Evolutionary conservation across 1,139 yeast species (phyloP), one percentile per base, ranked within the genome.

Genomic region (Sugiyamaella paludigena): DNA sequence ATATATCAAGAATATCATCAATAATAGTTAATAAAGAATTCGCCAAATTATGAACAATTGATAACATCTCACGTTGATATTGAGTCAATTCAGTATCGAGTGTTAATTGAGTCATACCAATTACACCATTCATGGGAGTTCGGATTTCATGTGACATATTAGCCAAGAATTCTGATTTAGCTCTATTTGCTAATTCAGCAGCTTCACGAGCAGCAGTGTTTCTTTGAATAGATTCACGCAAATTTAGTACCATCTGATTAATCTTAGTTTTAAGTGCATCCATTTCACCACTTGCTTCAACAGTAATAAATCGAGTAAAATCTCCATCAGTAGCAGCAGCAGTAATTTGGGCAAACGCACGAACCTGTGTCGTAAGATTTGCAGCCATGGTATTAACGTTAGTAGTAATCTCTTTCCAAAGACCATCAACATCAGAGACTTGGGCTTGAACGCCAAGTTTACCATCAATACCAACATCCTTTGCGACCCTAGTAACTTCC

Each of bases 321-420:
- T 87, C 96, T 65, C 95, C 95, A 70, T 87, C 95, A 1, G 95
- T 87, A 4, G 95, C 96, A 33, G 95, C 94, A 27, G 94, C 95
- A 0, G 96, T 87, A 61, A 87, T 87, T 65, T 87, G 95, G 37
- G 95, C 95, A 72, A 87, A 87, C 0, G 95, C 96, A 70, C 95
- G 81, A 63, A 87, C 95, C 71, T 87, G 96, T 1, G 95, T 84
- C 0, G 96, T 87, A 65, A 87, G 79, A 65, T 87, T 87, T 24
- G 92, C 83, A 48, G 96, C 95, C 96, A 87, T 87, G 28, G 94
- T 87, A 65, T 87, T 87, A 58, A 87, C 96, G 68, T 87, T 87
- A n/a, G 94, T 85, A 31, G 95, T 87, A 62, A 87, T 87, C 64
- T 87, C 95, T 63, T 85, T 87, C 96, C 96, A 87, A 53, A 87